Conservation (phyloP, 2,329 filamentous ascomycete genomes). For the Neurospora sp. region DNA sequence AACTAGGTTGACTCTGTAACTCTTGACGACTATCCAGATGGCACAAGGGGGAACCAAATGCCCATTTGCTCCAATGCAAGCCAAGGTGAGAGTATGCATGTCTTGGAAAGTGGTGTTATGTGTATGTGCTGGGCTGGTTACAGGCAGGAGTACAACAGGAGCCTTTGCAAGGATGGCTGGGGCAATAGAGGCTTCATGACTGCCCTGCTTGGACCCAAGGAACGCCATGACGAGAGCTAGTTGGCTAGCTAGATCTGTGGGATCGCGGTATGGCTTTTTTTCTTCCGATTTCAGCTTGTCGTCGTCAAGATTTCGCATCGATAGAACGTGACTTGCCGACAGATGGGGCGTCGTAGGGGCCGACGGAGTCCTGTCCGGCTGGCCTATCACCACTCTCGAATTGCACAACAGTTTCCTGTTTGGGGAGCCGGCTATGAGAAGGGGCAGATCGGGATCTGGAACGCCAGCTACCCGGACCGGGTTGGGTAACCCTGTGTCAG, state of each 20-base stretch:
- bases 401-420: background rate
- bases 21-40: background rate
- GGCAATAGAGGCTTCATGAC: background rate
- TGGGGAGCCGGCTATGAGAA: background rate
- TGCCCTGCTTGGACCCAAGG: background rate
- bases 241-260: background rate
- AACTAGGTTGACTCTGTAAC: background rate
- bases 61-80: background rate
- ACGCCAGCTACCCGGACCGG: conserved; percentile 14
- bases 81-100: background rate
- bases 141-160: background rate
- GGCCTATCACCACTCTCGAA: background rate
- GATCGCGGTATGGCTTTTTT: background rate
- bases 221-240: background rate
- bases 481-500: conserved; percentile 23
- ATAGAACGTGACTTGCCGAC: background rate
- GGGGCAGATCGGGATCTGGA: conserved; percentile 4
- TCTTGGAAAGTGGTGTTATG: background rate
- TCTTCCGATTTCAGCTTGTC: background rate
- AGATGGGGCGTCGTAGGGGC: background rate
- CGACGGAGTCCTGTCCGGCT: background rate
- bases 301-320: background rate
- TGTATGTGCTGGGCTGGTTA: background rate
- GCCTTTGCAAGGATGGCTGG: background rate
- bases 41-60: background rate